phyloP scores from a whole-genome alignment of 192 early-diverging fungal genomes.

The Backusella tarrabulga region DNA sequence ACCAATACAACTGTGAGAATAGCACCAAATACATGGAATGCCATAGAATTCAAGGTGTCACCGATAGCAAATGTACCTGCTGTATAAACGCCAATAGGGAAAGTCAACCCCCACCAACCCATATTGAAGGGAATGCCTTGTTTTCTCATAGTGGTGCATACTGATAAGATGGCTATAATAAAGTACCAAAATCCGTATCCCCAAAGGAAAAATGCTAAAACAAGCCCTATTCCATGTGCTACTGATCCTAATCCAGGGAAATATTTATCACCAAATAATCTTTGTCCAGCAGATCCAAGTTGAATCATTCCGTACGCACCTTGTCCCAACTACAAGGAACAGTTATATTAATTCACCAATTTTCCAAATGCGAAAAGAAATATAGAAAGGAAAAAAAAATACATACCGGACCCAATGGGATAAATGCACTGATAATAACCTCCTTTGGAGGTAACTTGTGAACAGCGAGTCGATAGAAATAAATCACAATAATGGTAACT shows the following conservation, averaged over 20 bases:
- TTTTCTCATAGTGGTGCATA: conserved; percentile 18
- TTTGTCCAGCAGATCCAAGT: conserved; percentile 37
- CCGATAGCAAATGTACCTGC: conserved; percentile 7
- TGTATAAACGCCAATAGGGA: conserved; percentile 47
- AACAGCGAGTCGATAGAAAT: conserved; percentile 43
- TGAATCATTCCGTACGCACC: conserved; percentile 48
- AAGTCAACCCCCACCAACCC: conserved; percentile 60
- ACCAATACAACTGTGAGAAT: conserved; percentile 7
- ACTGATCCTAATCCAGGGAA: background rate
- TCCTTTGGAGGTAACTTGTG: conserved; percentile 46
- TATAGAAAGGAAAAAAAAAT: conserved; percentile 19
- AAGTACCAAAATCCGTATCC: conserved; percentile 11
- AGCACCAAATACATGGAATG: conserved; percentile 9
- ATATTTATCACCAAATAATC: conserved; percentile 3
- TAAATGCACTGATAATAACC: conserved; percentile 45
- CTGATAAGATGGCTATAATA: conserved; percentile 36
- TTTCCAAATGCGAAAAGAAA: conserved; percentile 12
- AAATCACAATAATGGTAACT: conserved; percentile 43
- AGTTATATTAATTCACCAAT: too few relatives aligned
- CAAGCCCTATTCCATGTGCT: background rate
- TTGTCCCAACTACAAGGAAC: background rate
- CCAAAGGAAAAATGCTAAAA: conserved; percentile 1
- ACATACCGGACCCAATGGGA: conserved; percentile 47
- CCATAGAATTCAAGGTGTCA: background rate
- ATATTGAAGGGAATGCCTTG: conserved; percentile 47